A percentile compares a stretch with the other conserved stretches of the same genome.
Evolutionary conservation across 2,329 filamentous ascomycete species (phyloP).

Genomic region (Dactylonectria estremocensis): DNA sequence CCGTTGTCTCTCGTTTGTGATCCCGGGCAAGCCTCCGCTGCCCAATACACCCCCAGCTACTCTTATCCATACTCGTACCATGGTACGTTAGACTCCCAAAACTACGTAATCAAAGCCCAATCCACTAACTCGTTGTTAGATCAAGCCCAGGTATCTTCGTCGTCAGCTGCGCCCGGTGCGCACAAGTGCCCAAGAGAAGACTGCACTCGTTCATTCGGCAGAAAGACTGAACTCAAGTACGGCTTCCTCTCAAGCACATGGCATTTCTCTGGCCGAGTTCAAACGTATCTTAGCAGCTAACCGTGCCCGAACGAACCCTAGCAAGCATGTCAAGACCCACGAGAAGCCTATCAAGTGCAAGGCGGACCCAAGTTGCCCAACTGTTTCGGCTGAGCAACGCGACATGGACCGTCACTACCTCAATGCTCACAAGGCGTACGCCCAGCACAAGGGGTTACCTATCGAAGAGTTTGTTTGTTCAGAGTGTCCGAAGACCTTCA

Average conservation of each 20-base stretch:
- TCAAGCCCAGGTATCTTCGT: constrained; percentile 27
- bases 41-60: background rate
- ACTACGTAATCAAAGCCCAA: background rate
- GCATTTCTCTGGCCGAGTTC: background rate
- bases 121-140: background rate
- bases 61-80: background rate
- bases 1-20: constrained; percentile 1
- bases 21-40: constrained; percentile 2
- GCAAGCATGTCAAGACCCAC: constrained; percentile 46
- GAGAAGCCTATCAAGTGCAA: constrained; percentile 40
- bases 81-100: constrained; percentile 3
- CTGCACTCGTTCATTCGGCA: background rate
- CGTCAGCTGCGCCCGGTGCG: constrained; percentile 6
- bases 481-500: constrained; percentile 31
- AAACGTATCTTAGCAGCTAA: constrained; percentile 16
- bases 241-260: background rate
- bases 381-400: constrained; percentile 38
- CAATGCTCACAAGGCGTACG: constrained; percentile 33
- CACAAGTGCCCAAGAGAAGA: constrained; percentile 22
- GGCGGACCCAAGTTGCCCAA: constrained; percentile 32
- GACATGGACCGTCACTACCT: constrained; percentile 47
- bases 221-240: constrained; percentile 36
- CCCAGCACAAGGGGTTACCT: constrained; percentile 21
- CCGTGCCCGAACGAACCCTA: constrained; percentile 11
- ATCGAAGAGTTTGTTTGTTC: constrained; percentile 19